Base-by-base conservation (phyloP, 2,329 filamentous ascomycete genomes). In the Clathrospora elynae region DNA sequence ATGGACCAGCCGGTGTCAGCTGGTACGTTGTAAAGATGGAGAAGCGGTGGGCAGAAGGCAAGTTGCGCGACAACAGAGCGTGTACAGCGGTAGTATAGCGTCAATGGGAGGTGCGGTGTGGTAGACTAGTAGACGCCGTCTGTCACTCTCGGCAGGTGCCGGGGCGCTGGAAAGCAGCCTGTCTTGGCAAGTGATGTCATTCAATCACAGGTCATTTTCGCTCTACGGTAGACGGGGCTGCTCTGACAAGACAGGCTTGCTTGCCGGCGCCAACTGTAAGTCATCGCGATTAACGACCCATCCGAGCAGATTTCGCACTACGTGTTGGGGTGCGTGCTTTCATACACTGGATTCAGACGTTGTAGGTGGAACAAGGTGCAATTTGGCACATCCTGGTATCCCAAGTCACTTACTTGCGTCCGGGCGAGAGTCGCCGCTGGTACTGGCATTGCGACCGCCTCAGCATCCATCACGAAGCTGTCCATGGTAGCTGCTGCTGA, bases 331-430 rank as follows among this genome's bases (percentile, higher is more conserved):
- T 19, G 30, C 11, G 14, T 20, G 30, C 28, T 12, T 32, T 4
- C 19, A 18, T 17, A 19, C 7, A 17, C 5, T 10, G 30, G 14
- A 9, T 32, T 10, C 12, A 13, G 18, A 32, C n/a, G 5, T 32
- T n/a, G n/a, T n/a, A 12, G 30, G 12, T 17, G 30, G 7, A 10
- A 10, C 30, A 32, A 32, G 18, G 14, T 32, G 30, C n/a, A n/a
- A n/a, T n/a, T n/a, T n/a, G n/a, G 25, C 36, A 41, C 38, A n/a
- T 20, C 37, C 42, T 33, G 25, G 35, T 38, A 37, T 37, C 46
- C 32, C 42, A 39, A 33, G 35, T 20, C 16, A 8, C 20, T 12
- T 30, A 14, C 20, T 23, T 16, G 13, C 43, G 20, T 19, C 36
- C 42, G 38, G 28, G 18, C 14, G 18, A n/a, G 38, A 42, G 20